phyloP scores from a whole-genome alignment of 495 filamentous ascomycete species.

The Talaromyces wortmannii region DNA sequence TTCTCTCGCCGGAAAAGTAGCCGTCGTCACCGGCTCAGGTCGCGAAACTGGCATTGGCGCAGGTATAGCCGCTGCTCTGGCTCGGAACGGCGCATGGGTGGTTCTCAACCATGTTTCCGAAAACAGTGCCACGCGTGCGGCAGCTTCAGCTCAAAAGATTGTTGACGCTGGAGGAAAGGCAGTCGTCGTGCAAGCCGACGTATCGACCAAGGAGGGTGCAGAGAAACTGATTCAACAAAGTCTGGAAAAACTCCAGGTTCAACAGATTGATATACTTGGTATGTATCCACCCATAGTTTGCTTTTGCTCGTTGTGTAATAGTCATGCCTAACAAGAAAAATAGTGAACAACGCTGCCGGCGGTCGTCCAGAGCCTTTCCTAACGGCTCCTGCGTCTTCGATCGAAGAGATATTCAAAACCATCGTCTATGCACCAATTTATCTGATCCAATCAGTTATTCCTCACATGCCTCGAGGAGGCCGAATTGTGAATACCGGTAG shows the following conservation, averaged over 20 bases:
- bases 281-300: slow-evolving; percentile 1
- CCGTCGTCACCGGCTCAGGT: slow-evolving; percentile 44
- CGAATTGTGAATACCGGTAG: slow-evolving; percentile 40
- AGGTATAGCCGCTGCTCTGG: slow-evolving; percentile 30
- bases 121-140: slow-evolving; percentile 19
- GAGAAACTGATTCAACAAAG: slow-evolving; percentile 7
- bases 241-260: slow-evolving; percentile 5
- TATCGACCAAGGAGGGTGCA: slow-evolving; percentile 13
- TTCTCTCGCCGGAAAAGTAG: slow-evolving; percentile 39
- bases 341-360: slow-evolving; percentile 11
- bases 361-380: slow-evolving; percentile 4
- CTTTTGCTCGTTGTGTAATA: neutral
- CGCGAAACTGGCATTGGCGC: slow-evolving; percentile 38
- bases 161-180: slow-evolving; percentile 14
- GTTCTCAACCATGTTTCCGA: slow-evolving; percentile 25
- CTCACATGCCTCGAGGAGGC: slow-evolving; percentile 32
- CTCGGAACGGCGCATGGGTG: slow-evolving; percentile 30
- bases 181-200: slow-evolving; percentile 29
- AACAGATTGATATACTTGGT: slow-evolving; percentile 22
- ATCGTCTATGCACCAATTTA: slow-evolving; percentile 30
- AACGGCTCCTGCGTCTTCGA: neutral
- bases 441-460: slow-evolving; percentile 30
- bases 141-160: slow-evolving; percentile 12
- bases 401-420: slow-evolving; percentile 3
- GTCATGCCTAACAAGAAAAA: slow-evolving; percentile 2